phyloP scores from a whole-genome alignment of 2,329 filamentous ascomycete species.

The Cercospora brassicicola region DNA sequence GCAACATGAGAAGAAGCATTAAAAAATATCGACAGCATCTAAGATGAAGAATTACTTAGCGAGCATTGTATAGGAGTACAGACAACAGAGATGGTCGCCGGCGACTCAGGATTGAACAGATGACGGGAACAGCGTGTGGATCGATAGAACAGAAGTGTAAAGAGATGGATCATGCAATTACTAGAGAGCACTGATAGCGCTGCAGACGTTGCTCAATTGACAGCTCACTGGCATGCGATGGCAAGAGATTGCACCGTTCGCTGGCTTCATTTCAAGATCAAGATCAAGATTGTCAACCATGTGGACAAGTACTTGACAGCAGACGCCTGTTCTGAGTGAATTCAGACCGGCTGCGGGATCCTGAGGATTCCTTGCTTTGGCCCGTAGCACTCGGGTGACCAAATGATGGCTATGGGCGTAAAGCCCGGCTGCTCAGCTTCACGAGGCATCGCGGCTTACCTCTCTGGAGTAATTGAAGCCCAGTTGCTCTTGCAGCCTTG shows the following conservation, averaged over 20 bases:
- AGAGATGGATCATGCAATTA: not conserved
- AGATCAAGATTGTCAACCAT: not conserved
- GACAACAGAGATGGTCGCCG: not conserved
- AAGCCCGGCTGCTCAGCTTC: no score
- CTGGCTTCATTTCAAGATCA: not conserved
- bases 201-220: not conserved
- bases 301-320: not conserved
- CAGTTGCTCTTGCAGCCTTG: no score
- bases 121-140: not conserved
- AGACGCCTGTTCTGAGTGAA: no score
- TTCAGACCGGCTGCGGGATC: no score
- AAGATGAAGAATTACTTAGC: conserved; percentile 13
- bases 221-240: not conserved
- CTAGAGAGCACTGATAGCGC: not conserved
- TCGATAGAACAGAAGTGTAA: not conserved
- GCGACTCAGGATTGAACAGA: not conserved
- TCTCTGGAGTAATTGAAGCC: no score
- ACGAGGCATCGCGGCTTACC: no score
- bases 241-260: not conserved
- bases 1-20: not conserved
- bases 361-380: no score
- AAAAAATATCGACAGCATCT: not conserved
- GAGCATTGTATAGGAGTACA: conserved; percentile 13
- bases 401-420: no score
- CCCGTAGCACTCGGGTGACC: no score